These are phyloP conservation scores for Coffea eugenioides DNA, from an alignment of 257 asterid genomes.

Conservation along the genomic window DNA sequence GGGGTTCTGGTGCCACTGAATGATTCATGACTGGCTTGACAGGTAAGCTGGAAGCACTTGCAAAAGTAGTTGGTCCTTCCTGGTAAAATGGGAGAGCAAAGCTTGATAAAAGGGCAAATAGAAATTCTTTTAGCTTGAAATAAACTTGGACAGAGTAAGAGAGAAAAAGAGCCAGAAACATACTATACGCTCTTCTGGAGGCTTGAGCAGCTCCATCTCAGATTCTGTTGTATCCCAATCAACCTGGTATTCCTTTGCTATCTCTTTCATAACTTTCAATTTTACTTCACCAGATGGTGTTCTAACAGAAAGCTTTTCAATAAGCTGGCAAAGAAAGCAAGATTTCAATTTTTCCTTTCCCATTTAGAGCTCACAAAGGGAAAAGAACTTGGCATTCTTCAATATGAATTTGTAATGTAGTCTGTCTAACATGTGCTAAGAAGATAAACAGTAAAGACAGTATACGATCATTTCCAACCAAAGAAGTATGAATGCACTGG, in stretches of 20 bases:
- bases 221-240: conserved; percentile 85
- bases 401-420: too few relatives aligned
- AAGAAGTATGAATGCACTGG: background rate
- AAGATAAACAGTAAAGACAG: background rate
- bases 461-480: background rate
- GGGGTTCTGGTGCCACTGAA: conserved; percentile 37
- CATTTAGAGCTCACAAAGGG: background rate
- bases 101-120: background rate
- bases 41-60: conserved; percentile 73
- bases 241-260: conserved; percentile 90
- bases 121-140: background rate
- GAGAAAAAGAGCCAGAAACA: background rate
- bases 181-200: conserved; percentile 86
- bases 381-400: background rate
- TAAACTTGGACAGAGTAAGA: background rate
- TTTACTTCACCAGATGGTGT: conserved; percentile 86
- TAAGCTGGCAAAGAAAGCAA: conserved; percentile 55
- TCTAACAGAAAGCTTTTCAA: conserved; percentile 91
- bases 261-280: conserved; percentile 82
- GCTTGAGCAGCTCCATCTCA: conserved; percentile 82
- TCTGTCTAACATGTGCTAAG: background rate
- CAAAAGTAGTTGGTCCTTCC: conserved; percentile 76
- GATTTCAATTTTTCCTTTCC: background rate
- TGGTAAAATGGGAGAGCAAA: conserved; percentile 24
- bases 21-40: conserved; percentile 49